Conservation (phyloP, 2,329 filamentous ascomycete genomes). For the Epichloe sylvatica region DNA sequence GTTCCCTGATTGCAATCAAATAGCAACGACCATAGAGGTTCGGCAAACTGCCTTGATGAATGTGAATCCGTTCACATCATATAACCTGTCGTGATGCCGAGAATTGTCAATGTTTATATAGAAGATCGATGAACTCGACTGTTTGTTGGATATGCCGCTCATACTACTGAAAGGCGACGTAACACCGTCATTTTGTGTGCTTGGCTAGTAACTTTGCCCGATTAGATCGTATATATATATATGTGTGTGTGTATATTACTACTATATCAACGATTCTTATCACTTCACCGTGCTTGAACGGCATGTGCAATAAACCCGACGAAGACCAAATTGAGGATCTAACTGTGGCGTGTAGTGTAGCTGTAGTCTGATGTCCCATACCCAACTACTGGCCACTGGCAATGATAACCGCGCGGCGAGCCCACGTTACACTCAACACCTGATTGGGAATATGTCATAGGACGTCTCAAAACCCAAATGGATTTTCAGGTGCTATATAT, state of each 20-base stretch:
- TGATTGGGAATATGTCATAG: neutral
- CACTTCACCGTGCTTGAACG: neutral
- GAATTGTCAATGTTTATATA: neutral
- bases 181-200: no score
- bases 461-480: constrained; percentile 33
- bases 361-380: neutral
- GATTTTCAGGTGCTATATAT: constrained; percentile 35
- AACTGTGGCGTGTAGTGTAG: neutral
- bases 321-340: neutral
- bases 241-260: neutral
- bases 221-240: neutral
- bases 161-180: neutral
- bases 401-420: neutral
- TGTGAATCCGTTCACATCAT: neutral
- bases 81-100: neutral
- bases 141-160: neutral
- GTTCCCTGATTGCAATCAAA: neutral
- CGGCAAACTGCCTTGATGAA: neutral
- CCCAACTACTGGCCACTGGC: neutral
- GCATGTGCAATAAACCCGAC: neutral
- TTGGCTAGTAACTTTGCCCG: neutral
- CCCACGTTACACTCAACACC: neutral
- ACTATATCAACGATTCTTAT: neutral
- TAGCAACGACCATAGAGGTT: no score
- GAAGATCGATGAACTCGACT: neutral